These are phyloP conservation scores for Mimosa pudica DNA, from an alignment of 306 rosid genomes.

Conservation along the genomic window DNA sequence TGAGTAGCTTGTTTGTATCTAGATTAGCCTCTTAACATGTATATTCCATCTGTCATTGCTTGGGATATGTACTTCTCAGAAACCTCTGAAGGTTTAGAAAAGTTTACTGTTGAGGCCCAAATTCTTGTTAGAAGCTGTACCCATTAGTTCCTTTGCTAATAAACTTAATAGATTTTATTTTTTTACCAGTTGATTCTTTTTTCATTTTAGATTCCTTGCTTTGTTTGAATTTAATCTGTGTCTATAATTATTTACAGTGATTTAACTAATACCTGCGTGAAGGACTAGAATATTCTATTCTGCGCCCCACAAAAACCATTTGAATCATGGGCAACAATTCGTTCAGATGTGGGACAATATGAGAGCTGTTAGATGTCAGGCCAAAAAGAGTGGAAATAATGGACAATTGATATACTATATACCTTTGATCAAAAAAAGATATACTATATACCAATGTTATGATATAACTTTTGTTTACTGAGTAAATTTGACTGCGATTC, in stretches of 20 bases:
- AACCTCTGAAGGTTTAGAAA: conserved; percentile 54
- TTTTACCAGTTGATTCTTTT: conserved; percentile 42
- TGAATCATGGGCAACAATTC: conserved; percentile 12
- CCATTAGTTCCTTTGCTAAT: conserved; percentile 40
- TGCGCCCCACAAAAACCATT: neutral
- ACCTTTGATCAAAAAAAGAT: too few species aligned
- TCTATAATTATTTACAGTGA: conserved; percentile 30
- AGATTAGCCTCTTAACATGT: conserved; percentile 66
- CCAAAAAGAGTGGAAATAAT: neutral
- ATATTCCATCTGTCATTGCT: conserved; percentile 66
- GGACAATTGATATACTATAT: neutral
- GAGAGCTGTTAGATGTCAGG: conserved; percentile 7
- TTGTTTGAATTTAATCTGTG: conserved; percentile 37
- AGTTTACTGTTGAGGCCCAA: conserved; percentile 67
- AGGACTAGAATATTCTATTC: neutral
- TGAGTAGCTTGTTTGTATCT: conserved; percentile 56
- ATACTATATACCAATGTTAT: neutral
- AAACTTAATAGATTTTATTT: conserved; percentile 42
- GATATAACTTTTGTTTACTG: neutral
- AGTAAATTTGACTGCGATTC: conserved; percentile 6
- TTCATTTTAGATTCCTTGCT: conserved; percentile 30
- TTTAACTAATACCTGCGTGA: conserved; percentile 3
- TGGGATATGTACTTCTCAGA: conserved; percentile 58
- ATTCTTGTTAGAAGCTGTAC: conserved; percentile 39
- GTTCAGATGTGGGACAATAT: conserved; percentile 11